phyloP scores from a whole-genome alignment of 73 alveolate species.

The Paraurostyla sp. region DNA sequence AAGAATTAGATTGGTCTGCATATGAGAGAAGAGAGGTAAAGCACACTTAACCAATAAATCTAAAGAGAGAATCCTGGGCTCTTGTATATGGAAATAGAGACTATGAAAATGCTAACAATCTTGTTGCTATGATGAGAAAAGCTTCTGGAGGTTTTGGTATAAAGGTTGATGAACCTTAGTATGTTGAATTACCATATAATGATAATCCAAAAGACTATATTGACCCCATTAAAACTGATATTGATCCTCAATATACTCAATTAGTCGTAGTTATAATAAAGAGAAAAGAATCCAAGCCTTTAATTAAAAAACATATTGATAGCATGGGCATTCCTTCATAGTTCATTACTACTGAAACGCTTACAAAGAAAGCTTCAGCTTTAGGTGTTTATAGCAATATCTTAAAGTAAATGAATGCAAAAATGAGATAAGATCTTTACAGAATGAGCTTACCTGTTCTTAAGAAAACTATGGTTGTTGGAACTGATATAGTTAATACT shows the following conservation, averaged over 20 bases:
- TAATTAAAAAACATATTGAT: slow-evolving; percentile 1
- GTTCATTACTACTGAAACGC: slow-evolving; percentile 4
- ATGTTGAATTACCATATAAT: neutral
- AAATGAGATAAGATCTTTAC: slow-evolving; percentile 36
- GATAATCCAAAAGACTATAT: neutral
- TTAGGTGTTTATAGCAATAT: neutral
- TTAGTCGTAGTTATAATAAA: slow-evolving; percentile 10
- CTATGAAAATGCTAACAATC: neutral
- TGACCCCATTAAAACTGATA: neutral
- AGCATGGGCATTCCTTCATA: slow-evolving; percentile 6
- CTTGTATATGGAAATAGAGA: neutral
- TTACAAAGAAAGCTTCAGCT: neutral
- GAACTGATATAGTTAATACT: neutral
- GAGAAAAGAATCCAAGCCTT: neutral
- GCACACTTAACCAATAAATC: neutral
- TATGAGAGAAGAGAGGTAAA: neutral
- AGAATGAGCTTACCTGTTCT: neutral
- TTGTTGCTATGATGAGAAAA: neutral
- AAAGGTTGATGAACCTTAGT: slow-evolving; percentile 18
- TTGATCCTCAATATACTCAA: neutral
- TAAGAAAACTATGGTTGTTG: slow-evolving; percentile 20
- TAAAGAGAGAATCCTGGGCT: neutral
- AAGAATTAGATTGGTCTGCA: neutral
- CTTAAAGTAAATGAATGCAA: slow-evolving; percentile 41
- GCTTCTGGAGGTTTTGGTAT: neutral